These are phyloP conservation scores for Populus hybrid DNA, from an alignment of 441 rosid species.

Conservation along the genomic window DNA sequence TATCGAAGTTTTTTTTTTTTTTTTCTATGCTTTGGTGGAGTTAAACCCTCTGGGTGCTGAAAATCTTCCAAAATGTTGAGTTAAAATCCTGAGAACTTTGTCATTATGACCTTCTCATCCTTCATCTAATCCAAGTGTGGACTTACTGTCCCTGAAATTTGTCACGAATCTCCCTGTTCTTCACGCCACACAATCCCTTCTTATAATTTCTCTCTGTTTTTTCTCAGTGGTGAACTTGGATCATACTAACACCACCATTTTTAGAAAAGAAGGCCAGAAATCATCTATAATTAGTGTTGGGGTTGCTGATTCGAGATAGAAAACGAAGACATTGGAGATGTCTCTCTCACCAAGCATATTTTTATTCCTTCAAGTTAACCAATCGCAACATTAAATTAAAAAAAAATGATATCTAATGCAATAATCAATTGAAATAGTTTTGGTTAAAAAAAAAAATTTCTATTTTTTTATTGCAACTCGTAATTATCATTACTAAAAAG, in stretches of 20 bases:
- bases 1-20: no score
- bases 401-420: no score
- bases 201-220: neutral
- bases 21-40: neutral
- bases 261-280: neutral
- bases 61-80: neutral
- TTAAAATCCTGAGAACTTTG: no score
- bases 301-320: neutral
- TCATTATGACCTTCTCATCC: no score
- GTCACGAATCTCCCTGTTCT: neutral
- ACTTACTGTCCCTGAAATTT: neutral
- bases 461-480: neutral
- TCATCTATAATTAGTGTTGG: neutral
- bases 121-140: no score
- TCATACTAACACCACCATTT: no score
- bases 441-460: neutral
- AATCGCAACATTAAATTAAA: no score
- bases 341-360: no score
- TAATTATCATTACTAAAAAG: neutral
- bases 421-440: neutral
- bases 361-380: no score
- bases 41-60: neutral
- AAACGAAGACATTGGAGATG: no score
- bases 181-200: neutral
- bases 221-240: neutral